These are phyloP conservation scores for Mycena vitilis DNA, from an alignment of 768 basidiomycete genomes.

Conservation along the genomic window DNA sequence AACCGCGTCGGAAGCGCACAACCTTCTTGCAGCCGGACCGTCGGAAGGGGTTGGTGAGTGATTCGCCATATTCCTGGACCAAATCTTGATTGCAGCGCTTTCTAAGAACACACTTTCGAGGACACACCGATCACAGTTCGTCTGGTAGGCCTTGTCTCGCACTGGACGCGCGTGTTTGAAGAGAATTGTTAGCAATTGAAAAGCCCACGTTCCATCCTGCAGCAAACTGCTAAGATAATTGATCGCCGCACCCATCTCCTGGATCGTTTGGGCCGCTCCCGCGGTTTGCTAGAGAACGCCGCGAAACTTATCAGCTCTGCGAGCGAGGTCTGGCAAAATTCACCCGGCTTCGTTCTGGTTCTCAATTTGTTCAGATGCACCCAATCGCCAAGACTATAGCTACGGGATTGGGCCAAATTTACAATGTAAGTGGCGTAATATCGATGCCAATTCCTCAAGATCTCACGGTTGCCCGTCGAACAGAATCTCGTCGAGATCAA, in stretches of 20 bases:
- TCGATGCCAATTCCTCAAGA: background rate
- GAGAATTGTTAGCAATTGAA: background rate
- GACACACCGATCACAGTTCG: conserved; percentile 19
- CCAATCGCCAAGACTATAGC: conserved; percentile 18
- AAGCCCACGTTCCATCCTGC: background rate
- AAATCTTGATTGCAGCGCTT: background rate
- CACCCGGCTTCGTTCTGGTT: background rate
- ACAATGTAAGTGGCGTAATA: conserved; percentile 3
- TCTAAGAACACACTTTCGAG: conserved; percentile 14
- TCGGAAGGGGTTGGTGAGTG: conserved; percentile 21
- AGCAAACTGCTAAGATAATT: conserved; percentile 1
- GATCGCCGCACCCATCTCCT: conserved; percentile 14
- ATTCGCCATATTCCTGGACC: background rate
- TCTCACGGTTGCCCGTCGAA: background rate
- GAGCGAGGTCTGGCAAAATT: conserved; percentile 12
- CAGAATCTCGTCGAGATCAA: conserved; percentile 12
- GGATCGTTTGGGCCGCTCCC: conserved; percentile 12
- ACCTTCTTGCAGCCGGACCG: background rate
- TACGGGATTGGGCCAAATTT: conserved; percentile 11
- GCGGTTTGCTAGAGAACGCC: conserved; percentile 4
- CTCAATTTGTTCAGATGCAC: conserved; percentile 1
- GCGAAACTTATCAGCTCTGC: background rate
- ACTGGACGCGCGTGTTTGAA: background rate
- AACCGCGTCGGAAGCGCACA: conserved; percentile 8
- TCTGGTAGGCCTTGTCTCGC: background rate